Percentiles rank a stretch among this genome's conserved stretches.
Conservation (phyloP, 176 grass and related monocot genomes). For the Luzula sylvatica region DNA sequence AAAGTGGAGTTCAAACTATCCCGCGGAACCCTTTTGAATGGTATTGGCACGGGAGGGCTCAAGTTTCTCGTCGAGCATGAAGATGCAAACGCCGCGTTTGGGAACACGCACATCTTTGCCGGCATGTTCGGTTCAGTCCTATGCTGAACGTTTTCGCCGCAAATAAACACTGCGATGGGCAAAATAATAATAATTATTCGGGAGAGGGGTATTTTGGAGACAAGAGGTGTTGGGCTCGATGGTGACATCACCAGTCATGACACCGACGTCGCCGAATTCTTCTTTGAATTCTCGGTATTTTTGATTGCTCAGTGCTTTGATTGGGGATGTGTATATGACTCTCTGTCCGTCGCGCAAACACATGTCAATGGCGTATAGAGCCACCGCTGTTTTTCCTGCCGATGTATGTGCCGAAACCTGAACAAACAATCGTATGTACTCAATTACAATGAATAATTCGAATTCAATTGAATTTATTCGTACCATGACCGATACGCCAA, state of each 20-base stretch:
- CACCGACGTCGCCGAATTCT: conserved; percentile 81
- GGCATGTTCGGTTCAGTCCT: conserved; percentile 99
- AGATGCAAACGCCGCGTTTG: too few species aligned
- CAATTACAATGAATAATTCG: too few species aligned
- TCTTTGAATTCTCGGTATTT: conserved; percentile 95
- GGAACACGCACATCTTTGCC: conserved; percentile 95
- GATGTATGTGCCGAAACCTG: conserved; percentile 94
- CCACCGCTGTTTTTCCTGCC: conserved; percentile 88
- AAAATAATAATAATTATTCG: neutral
- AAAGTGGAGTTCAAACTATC: too few species aligned
- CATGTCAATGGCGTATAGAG: conserved; percentile 89
- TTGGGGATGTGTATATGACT: conserved; percentile 91
- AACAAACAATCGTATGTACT: too few species aligned
- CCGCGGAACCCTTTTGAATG: too few species aligned
- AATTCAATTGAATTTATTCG: neutral
- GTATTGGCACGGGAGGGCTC: too few species aligned
- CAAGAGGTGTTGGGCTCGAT: conserved; percentile 91
- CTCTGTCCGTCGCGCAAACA: conserved; percentile 72
- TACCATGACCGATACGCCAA: conserved; percentile 47
- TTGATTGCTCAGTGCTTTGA: conserved; percentile 94
- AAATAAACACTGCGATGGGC: conserved; percentile 71
- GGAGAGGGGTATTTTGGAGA: too few species aligned
- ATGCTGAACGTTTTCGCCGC: conserved; percentile 99
- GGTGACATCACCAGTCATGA: conserved; percentile 90
- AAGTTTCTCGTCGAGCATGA: too few species aligned